Evolutionary conservation across 2,329 filamentous ascomycete species (phyloP).

Genomic region (Lachnellula suecica): DNA sequence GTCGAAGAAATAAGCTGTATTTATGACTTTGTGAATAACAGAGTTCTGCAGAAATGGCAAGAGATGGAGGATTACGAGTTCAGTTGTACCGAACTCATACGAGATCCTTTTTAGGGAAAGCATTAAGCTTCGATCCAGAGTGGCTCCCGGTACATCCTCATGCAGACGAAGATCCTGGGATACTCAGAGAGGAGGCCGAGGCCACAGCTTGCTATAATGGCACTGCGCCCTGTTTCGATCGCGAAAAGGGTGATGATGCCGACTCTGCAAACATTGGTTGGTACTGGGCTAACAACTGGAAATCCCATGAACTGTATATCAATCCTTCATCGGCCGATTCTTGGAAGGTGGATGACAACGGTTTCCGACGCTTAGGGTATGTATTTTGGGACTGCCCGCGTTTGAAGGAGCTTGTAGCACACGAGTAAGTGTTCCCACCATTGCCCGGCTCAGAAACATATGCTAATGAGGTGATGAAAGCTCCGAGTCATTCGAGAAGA

Average conservation of each 20-base stretch:
- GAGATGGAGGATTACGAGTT: slow-evolving; percentile 5
- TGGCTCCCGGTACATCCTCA: background rate
- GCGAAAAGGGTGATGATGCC: background rate
- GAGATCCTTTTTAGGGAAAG: background rate
- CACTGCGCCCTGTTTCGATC: background rate
- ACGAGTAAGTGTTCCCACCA: background rate
- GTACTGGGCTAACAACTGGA: background rate
- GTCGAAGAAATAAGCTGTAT: slow-evolving; percentile 10
- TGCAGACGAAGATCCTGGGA: too few relatives aligned
- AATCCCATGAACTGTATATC: background rate
- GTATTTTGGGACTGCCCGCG: background rate
- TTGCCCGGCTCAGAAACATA: background rate
- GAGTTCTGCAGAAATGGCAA: slow-evolving; percentile 4
- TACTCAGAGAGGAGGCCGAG: background rate
- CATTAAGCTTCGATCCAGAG: background rate
- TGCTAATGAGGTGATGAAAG: background rate
- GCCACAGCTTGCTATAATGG: background rate
- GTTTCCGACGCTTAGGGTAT: slow-evolving; percentile 1
- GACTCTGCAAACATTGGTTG: background rate
- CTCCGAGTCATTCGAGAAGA: background rate
- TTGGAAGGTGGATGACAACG: background rate
- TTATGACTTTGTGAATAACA: slow-evolving; percentile 5
- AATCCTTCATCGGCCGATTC: background rate
- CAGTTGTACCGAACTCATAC: background rate
- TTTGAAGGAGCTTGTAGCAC: background rate